These are phyloP conservation scores for Aspergillus sp. DNA, from an alignment of 2,329 filamentous ascomycete species.

Conservation along the genomic window DNA sequence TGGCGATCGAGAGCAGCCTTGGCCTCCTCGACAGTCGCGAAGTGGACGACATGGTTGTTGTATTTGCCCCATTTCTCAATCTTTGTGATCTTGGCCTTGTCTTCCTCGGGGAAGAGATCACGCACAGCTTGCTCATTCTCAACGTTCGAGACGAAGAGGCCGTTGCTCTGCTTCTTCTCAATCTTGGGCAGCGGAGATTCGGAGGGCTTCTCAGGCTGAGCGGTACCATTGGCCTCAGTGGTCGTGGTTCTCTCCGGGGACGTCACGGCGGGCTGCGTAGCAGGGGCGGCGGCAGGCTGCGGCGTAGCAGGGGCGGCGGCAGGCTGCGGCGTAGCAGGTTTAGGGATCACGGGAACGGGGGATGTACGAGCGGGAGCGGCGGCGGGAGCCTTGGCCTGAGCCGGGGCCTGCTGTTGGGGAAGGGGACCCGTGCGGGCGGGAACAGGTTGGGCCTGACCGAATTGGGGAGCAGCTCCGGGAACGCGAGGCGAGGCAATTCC, in stretches of 20 bases:
- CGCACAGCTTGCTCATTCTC: slow-evolving; percentile 80
- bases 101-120: slow-evolving; percentile 79
- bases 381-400: slow-evolving; percentile 33
- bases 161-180: slow-evolving; percentile 70
- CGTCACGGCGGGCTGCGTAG: slow-evolving; percentile 44
- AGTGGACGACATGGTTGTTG: slow-evolving; percentile 79
- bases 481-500: slow-evolving; percentile 39
- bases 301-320: slow-evolving; percentile 36
- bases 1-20: slow-evolving; percentile 75
- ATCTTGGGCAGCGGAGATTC: slow-evolving; percentile 58
- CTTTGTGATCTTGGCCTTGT: slow-evolving; percentile 76
- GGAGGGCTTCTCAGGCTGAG: slow-evolving; percentile 45
- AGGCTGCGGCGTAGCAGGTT: slow-evolving; percentile 40
- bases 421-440: slow-evolving; percentile 26
- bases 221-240: slow-evolving; percentile 54
- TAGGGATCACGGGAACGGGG: slow-evolving; percentile 46
- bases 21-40: slow-evolving; percentile 76
- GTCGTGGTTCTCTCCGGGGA: slow-evolving; percentile 54
- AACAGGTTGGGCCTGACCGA: slow-evolving; percentile 43
- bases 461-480: slow-evolving; percentile 42
- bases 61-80: slow-evolving; percentile 69
- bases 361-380: slow-evolving; percentile 36
- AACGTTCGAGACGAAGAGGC: slow-evolving; percentile 86
- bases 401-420: slow-evolving; percentile 35
- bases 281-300: slow-evolving; percentile 36